Base-by-base conservation (phyloP, 2,329 filamentous ascomycete species). In the Aureobasidium sp. region DNA sequence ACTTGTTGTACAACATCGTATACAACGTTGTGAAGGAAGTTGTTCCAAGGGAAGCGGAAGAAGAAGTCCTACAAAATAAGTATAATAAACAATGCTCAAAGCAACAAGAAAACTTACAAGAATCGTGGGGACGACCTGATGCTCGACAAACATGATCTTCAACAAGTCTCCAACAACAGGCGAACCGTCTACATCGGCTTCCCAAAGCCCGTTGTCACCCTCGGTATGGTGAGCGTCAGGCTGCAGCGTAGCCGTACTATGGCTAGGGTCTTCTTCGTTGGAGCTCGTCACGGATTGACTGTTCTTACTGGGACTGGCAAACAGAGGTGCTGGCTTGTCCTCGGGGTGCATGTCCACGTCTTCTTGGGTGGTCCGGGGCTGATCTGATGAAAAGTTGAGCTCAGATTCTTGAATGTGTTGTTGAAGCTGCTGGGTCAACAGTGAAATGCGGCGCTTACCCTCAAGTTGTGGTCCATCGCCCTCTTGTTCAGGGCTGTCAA, bases 1-100 rank as follows among this genome's bases (percentile, higher is more conserved):
- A 99, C 94, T 78, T 99, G 94, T 74, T 99, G 94, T 47, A 99
- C 90, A 70, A 99, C 92, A 73, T 99, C 94, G 72, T 99, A 99
- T 52, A 99, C 94, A 47, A 99, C 94, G 71, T 99, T 99, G 76
- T 99, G 94, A 48, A 99, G 82, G 72, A 99, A 99, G 74, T 99
- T 99, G 76, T 99, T 99, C 94, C 94, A 99, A 1, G 94, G 93
- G 70, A 97, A 99, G 63, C 88, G 86, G 79, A 99, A 99, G 77
- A 99, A 99, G 79, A 97, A 97, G 62, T 91, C 90, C 91, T 95
- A 66, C 11, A 44, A n/a, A 56, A 47, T 53, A 42, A 57, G 45
- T 27, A 53, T 29, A 39, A 17, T 24, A 19, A 49, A 45, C 12
- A 24, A 31, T 11, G 9, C 27, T 4, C 2, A 31, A 8, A 54